These are phyloP conservation scores for Ilyonectria robusta DNA, from an alignment of 2,329 filamentous ascomycete species.

Conservation along the genomic window DNA sequence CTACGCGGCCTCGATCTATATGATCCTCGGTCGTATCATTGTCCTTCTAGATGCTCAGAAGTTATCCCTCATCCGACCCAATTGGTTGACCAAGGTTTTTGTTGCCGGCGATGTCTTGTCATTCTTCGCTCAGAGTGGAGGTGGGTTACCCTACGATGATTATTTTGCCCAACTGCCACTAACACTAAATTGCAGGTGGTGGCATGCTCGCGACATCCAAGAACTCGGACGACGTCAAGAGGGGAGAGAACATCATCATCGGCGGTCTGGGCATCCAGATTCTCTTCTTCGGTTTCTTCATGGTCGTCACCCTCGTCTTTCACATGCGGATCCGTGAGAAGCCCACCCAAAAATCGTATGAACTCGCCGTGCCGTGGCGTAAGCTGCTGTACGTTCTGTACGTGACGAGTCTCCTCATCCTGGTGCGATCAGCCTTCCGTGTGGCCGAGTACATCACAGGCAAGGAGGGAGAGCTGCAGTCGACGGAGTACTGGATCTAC, in stretches of 20 bases:
- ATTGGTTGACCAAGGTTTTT: constrained; percentile 66
- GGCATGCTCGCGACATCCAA: constrained; percentile 46
- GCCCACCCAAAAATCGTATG: constrained; percentile 36
- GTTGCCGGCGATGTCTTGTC: constrained; percentile 64
- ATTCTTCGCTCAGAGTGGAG: constrained; percentile 54
- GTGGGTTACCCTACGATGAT: constrained; percentile 25
- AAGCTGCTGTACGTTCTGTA: constrained; percentile 49
- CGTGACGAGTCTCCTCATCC: constrained; percentile 52
- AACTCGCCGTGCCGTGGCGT: constrained; percentile 50
- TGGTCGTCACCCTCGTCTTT: constrained; percentile 62
- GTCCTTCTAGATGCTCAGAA: constrained; percentile 54
- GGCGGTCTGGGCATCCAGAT: constrained; percentile 69
- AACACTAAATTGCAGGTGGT: constrained; percentile 31
- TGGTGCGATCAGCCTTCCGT: constrained; percentile 59
- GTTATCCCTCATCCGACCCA: constrained; percentile 57
- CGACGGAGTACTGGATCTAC: constrained; percentile 54
- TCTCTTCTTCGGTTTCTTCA: constrained; percentile 68
- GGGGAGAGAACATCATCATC: constrained; percentile 64
- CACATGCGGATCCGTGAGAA: constrained; percentile 52
- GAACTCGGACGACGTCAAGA: constrained; percentile 45
- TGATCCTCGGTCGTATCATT: constrained; percentile 61
- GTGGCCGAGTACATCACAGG: constrained; percentile 59
- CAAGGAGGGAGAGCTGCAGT: constrained; percentile 51
- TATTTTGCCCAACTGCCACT: background rate
- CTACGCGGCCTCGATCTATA: constrained; percentile 63